Evolutionary conservation across 139 green algal genomes (phyloP), one percentile per base, ranked within the genome.

Genomic region (Chlorella sp.): DNA sequence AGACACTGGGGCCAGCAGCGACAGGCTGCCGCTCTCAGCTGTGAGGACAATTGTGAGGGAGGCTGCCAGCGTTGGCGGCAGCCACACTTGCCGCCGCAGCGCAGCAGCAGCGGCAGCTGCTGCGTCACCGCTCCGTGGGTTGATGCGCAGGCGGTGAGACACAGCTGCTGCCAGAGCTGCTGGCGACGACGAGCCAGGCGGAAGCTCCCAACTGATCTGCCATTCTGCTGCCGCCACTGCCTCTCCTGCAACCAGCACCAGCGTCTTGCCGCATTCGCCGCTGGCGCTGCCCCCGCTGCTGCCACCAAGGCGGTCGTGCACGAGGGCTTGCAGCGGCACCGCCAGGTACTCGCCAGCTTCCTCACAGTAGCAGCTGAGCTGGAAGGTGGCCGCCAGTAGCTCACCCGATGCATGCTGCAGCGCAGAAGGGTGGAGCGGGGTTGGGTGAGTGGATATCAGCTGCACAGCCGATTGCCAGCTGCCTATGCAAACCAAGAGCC

Each of bases 21-120:
- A 12, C 16, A 88, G 17, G 30, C 60, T 38, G 36, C 82, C 39
- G 32, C 51, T 51, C 23, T 86, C 38, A 1, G 80, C 70, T 13
- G 83, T 73, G 62, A 90, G 47, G 26, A 70, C 75, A 15, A 88
- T 28, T 1, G 87, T 90, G 3, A 88, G 78, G 5, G 83, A 81
- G 20, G 86, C 87, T 2, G 82, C 65, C 47, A 76, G 87, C 63
- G 74, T 51, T 3, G 83, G 62, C 16, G 55, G 63, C 20, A 47
- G 28, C 6, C 3, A n/a, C 39, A 69, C 21, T 28, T 72, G 64
- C 51, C 36, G 74, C 11, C 81, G 28, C 51, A 85, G 51, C 7
- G 44, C 79, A 5, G 67, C 68, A 34, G 36, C 17, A 64, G 65
- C 80, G 4, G 36, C 55, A 6, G 20, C 55, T 4, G 55, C 74